phyloP scores from a whole-genome alignment of 2,329 filamentous ascomycete genomes.

The Teratosphaeria zuluensis region DNA sequence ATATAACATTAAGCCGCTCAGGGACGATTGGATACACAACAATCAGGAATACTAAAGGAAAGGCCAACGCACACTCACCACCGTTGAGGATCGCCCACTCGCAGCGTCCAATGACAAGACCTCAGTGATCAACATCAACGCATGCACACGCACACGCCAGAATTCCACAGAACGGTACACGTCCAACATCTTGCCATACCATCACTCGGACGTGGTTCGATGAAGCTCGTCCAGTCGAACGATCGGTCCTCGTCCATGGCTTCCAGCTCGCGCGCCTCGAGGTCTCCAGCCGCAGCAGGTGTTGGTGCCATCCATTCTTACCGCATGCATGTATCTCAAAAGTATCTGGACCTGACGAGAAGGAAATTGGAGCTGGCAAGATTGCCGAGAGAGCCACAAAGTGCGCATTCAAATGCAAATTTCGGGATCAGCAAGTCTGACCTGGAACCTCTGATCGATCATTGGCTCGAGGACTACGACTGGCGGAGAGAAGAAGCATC shows the following conservation, averaged over 20 bases:
- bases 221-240: neutral
- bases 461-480: slow-evolving; percentile 56
- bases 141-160: neutral
- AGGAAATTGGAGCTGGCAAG: slow-evolving; percentile 59
- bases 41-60: neutral
- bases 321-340: slow-evolving; percentile 45
- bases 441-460: slow-evolving; percentile 50
- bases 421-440: slow-evolving; percentile 41
- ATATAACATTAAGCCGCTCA: neutral
- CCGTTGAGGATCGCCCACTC: neutral
- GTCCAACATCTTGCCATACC: neutral
- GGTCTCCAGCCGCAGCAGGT: neutral
- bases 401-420: neutral
- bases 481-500: slow-evolving; percentile 52
- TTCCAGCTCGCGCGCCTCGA: neutral
- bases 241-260: neutral
- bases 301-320: slow-evolving; percentile 11
- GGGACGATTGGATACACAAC: neutral
- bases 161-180: neutral
- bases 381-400: slow-evolving; percentile 48
- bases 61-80: neutral
- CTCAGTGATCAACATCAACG: neutral
- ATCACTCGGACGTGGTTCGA: neutral
- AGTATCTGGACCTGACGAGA: slow-evolving; percentile 57
- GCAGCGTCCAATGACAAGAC: neutral